A percentile compares a stretch with the other conserved stretches of the same genome.
phyloP scores from a whole-genome alignment of 768 basidiomycete species.

The Tylopilus intermedius region DNA sequence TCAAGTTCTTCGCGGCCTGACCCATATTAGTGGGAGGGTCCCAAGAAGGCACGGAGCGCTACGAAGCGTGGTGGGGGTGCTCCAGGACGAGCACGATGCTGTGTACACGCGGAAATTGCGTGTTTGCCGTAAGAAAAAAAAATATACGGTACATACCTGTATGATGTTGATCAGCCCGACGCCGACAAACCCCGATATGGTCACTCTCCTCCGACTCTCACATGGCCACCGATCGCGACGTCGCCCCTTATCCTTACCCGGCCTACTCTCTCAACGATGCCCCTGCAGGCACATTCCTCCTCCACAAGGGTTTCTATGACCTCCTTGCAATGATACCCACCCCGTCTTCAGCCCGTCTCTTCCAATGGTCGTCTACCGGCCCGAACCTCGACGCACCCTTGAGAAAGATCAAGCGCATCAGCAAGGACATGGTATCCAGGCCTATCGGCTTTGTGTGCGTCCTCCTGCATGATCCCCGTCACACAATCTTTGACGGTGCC shows the following conservation, averaged over 20 bases:
- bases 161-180: no score
- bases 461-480: constrained; percentile 8
- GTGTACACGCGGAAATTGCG: not conserved
- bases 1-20: constrained; percentile 28
- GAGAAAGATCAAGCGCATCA: constrained; percentile 63
- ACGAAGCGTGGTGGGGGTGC: constrained; percentile 10
- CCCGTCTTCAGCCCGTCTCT: constrained; percentile 53
- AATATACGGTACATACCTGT: no score
- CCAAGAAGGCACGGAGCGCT: constrained; percentile 12
- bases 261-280: constrained; percentile 24
- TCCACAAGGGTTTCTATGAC: constrained; percentile 91
- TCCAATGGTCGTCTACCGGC: constrained; percentile 44
- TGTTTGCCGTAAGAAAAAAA: not conserved
- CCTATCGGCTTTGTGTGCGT: constrained; percentile 84
- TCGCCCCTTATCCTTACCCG: no score
- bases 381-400: constrained; percentile 5
- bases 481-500: constrained; percentile 18
- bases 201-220: no score
- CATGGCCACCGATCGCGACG: no score
- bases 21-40: constrained; percentile 1
- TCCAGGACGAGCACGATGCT: not conserved
- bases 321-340: constrained; percentile 74
- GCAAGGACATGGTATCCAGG: constrained; percentile 84
- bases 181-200: no score
- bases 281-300: constrained; percentile 57